Base-by-base conservation (phyloP, 2,329 filamentous ascomycete genomes). In the Chrysoporthe puriensis region DNA sequence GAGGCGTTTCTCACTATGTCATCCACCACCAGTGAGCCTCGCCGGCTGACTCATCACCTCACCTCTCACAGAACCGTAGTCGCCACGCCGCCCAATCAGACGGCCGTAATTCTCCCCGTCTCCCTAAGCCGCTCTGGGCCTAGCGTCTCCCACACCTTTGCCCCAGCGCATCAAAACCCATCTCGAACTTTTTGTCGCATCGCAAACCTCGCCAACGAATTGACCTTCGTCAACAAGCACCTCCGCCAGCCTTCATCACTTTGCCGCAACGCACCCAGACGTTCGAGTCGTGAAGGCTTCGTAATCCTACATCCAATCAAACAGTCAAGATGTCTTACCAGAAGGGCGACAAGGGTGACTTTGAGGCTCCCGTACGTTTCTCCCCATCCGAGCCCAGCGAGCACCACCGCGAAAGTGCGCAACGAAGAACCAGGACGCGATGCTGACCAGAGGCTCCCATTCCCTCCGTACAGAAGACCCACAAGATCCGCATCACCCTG, bases 401-500 rank as follows among this genome's bases (percentile, higher is more conserved):
- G 13, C 26, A 58, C 56, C 56, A 58, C 6, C 36, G n/a, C 36
- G 11, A 58, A 13, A 7, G 16, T 26, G 26, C 6, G 8, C 34
- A 11, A 21, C 34, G 2, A 2, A 18, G 7, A 21, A 42, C 9
- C 7, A 58, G 18, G 4, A 11, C 2, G 5, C 21, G 57, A 21
- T 56, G 16, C 63, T 66, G 16, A 68, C 59, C 60, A 60, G 36
- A 14, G 4, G 11, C 3, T 4, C 14, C 42, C 4, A 36, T 42
- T 14, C 62, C 66, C 69, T 73, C 63, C 69, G 71, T 75, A 74
- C 74, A 91, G 89, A 96, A 97, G 90, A 91, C 91, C 86, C 93
- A 97, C 91, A 94, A 94, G 86, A 97, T 97, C 89, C 93, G 95
- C 82, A 97, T 98, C 89, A 98, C 95, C 83, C 88, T 97, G 78